Evolutionary conservation across 2,329 filamentous ascomycete species (phyloP).

Genomic region (Fusarium sp.): DNA sequence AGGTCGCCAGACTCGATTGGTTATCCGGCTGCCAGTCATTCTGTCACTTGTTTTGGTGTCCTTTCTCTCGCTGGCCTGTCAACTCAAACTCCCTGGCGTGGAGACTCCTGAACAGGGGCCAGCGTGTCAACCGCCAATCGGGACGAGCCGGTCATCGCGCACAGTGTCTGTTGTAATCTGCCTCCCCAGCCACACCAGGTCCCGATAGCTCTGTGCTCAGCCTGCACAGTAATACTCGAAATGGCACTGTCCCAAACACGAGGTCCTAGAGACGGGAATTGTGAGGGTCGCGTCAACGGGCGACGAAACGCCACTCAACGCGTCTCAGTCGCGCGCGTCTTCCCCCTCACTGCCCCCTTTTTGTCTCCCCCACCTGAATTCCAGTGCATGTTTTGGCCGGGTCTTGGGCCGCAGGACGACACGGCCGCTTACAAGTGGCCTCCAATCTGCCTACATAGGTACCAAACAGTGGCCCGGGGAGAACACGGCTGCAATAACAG

Average conservation of each 20-base stretch:
- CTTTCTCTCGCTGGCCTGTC: slow-evolving; percentile 10
- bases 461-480: neutral
- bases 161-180: slow-evolving; percentile 3
- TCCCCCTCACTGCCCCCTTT: slow-evolving; percentile 27
- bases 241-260: slow-evolving; percentile 10
- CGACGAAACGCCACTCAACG: slow-evolving; percentile 40
- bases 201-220: neutral
- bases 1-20: slow-evolving; percentile 25
- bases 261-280: neutral
- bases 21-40: slow-evolving; percentile 9
- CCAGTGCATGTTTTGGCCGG: slow-evolving; percentile 29
- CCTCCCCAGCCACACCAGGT: slow-evolving; percentile 1
- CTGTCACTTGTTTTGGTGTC: slow-evolving; percentile 30
- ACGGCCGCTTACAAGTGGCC: slow-evolving; percentile 13
- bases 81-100: neutral
- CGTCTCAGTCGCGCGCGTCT: slow-evolving; percentile 38
- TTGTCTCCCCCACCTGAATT: slow-evolving; percentile 28
- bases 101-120: neutral
- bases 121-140: slow-evolving; percentile 32
- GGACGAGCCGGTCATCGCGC: neutral
- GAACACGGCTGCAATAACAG: slow-evolving; percentile 21
- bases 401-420: slow-evolving; percentile 30
- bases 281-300: slow-evolving; percentile 27
- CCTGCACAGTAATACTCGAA: slow-evolving; percentile 4
- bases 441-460: neutral